Evolutionary conservation across 441 rosid species (phyloP).

Genomic region (Omphalea diandra): DNA sequence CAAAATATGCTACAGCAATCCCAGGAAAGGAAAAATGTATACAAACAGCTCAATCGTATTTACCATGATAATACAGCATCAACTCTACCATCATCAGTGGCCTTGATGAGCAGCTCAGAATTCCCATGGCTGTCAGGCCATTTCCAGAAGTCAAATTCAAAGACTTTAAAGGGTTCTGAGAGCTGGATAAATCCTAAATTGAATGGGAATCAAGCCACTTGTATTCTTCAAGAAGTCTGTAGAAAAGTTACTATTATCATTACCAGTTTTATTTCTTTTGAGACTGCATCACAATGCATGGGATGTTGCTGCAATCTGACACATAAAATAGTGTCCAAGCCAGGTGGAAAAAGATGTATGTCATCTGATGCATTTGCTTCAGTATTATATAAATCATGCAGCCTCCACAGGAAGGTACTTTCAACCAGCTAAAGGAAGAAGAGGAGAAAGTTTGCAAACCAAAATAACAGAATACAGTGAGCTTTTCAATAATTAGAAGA

Average conservation of each 20-base stretch:
- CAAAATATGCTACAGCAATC: not conserved
- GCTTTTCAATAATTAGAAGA: conserved; percentile 13
- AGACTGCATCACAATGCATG: conserved; percentile 80
- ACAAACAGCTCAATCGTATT: conserved; percentile 18
- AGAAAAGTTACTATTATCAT: conserved; percentile 21
- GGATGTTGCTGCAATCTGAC: conserved; percentile 67
- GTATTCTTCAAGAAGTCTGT: conserved; percentile 24
- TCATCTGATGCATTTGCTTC: conserved; percentile 54
- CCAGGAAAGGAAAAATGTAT: not conserved
- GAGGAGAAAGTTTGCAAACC: conserved; percentile 18
- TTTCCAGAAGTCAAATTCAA: conserved; percentile 97
- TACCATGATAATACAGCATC: conserved; percentile 93
- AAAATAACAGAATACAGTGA: conserved; percentile 14
- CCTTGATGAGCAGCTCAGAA: conserved; percentile 53
- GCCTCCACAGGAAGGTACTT: conserved; percentile 63
- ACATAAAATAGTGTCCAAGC: conserved; percentile 46
- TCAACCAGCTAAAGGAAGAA: conserved; percentile 65
- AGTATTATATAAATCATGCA: conserved; percentile 57
- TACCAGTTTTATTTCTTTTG: conserved; percentile 77
- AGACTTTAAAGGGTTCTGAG: conserved; percentile 86
- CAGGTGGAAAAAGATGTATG: conserved; percentile 67
- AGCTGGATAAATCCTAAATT: conserved; percentile 62
- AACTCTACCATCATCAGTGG: conserved; percentile 57
- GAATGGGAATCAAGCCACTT: conserved; percentile 37
- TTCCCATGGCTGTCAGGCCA: conserved; percentile 74